A percentile compares a stretch with the other conserved stretches of the same genome.
Conservation (phyloP, 805 yeast species). For the Yamadazyma philogaea region DNA sequence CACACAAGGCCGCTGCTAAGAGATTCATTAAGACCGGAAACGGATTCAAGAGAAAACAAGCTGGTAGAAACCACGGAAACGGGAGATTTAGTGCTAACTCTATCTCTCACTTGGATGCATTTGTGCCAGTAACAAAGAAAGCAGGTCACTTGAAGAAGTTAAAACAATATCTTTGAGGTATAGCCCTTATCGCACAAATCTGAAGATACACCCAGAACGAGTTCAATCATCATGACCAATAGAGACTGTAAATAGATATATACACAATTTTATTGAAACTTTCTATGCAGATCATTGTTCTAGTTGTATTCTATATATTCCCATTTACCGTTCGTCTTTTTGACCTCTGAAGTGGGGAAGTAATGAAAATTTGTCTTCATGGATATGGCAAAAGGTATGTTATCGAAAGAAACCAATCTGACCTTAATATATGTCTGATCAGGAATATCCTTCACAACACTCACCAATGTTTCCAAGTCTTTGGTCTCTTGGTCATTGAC, state of each 20-base stretch:
- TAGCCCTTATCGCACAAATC: neutral
- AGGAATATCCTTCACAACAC: slow-evolving; percentile 64
- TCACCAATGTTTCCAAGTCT: slow-evolving; percentile 63
- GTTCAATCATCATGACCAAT: neutral
- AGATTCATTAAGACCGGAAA: slow-evolving; percentile 77
- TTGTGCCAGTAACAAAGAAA: slow-evolving; percentile 47
- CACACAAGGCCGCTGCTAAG: slow-evolving; percentile 84
- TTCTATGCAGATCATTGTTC: neutral
- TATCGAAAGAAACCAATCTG: slow-evolving; percentile 79
- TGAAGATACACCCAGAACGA: neutral
- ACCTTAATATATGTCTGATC: slow-evolving; percentile 80
- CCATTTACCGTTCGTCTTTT: slow-evolving; percentile 49
- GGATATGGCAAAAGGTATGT: slow-evolving; percentile 81
- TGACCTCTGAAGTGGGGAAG: slow-evolving; percentile 69
- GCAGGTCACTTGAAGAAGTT: slow-evolving; percentile 61
- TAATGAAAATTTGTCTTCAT: slow-evolving; percentile 86
- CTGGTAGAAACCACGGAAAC: slow-evolving; percentile 91
- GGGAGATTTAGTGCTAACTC: slow-evolving; percentile 76
- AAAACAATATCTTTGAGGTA: slow-evolving; percentile 26
- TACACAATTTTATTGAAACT: neutral
- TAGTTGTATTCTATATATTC: slow-evolving; percentile 40
- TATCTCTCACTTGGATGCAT: slow-evolving; percentile 58
- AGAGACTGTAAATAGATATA: slow-evolving; percentile 6
- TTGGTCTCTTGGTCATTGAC: slow-evolving; percentile 75
- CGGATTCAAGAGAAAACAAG: slow-evolving; percentile 54